These are phyloP conservation scores for Yamadazyma jaroonii DNA, from an alignment of 1,139 yeast species.

Conservation along the genomic window DNA sequence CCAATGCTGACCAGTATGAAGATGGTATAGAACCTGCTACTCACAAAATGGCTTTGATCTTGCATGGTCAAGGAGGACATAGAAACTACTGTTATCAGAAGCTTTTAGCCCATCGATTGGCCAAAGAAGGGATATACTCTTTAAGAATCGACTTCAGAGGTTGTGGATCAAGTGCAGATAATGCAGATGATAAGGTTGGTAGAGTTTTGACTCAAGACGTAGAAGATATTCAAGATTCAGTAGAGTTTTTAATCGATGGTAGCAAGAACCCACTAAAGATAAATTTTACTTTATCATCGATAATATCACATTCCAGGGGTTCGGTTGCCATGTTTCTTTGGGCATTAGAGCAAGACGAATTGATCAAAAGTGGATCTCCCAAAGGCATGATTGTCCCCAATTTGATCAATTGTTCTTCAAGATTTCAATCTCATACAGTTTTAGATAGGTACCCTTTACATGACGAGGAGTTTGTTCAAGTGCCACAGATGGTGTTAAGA, in stretches of 20 bases:
- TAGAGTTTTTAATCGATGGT: slow-evolving; percentile 40
- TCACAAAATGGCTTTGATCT: slow-evolving; percentile 36
- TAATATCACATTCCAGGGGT: slow-evolving; percentile 81
- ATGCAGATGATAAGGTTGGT: slow-evolving; percentile 41
- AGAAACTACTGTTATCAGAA: slow-evolving; percentile 76
- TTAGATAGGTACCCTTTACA: slow-evolving; percentile 30
- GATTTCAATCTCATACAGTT: slow-evolving; percentile 45
- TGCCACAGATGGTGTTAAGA: slow-evolving; percentile 39
- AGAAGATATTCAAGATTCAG: slow-evolving; percentile 60
- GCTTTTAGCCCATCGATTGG: slow-evolving; percentile 57
- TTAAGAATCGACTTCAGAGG: slow-evolving; percentile 83
- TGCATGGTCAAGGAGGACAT: slow-evolving; percentile 86
- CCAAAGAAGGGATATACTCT: slow-evolving; percentile 59
- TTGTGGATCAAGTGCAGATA: slow-evolving; percentile 74
- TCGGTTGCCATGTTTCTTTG: slow-evolving; percentile 74
- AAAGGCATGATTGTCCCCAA: slow-evolving; percentile 49
- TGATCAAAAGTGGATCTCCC: slow-evolving; percentile 24
- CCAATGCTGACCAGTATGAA: slow-evolving; percentile 21
- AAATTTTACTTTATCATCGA: slow-evolving; percentile 47
- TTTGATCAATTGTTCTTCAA: slow-evolving; percentile 69
- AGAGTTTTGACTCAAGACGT: slow-evolving; percentile 62
- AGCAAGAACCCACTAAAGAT: slow-evolving; percentile 35
- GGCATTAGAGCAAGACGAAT: slow-evolving; percentile 47
- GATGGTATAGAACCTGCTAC: slow-evolving; percentile 36
- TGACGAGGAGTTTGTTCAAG: slow-evolving; percentile 16